Percentiles rank a stretch among this genome's conserved stretches.
These are phyloP conservation scores for Saccharum officinarum DNA, from an alignment of 176 grass and related monocot species.

Conservation along the genomic window DNA sequence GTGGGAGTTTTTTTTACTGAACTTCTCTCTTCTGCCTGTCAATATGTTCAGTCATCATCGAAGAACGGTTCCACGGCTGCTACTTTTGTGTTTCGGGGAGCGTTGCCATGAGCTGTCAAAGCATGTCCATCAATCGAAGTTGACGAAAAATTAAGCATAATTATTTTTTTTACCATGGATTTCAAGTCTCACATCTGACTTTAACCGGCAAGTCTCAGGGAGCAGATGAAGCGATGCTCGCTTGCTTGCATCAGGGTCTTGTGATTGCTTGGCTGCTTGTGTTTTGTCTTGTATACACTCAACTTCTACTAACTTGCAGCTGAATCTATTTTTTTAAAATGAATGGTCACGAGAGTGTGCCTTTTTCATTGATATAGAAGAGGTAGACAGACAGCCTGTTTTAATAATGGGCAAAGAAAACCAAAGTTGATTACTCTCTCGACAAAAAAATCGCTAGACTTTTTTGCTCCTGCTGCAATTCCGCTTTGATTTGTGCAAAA, in stretches of 20 bases:
- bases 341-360: no score
- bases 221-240: not conserved
- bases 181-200: not conserved
- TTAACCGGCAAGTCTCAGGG: not conserved
- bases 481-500: no score
- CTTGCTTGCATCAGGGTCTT: conserved; percentile 3
- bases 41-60: conserved; percentile 5
- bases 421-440: no score
- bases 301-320: not conserved
- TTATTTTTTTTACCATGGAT: not conserved
- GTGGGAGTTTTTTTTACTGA: not conserved
- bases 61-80: not conserved
- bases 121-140: not conserved
- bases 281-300: not conserved
- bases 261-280: not conserved
- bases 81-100: not conserved
- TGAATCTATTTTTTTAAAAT: not conserved
- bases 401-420: no score
- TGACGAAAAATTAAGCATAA: not conserved
- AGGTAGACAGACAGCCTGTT: no score
- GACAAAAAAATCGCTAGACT: no score
- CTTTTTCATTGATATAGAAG: no score
- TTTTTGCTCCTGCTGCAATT: no score
- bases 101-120: not conserved
- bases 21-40: not conserved